Percentiles rank a stretch among this genome's conserved stretches.
phyloP scores from a whole-genome alignment of 345 rosid species.

The Moringa oleifera region DNA sequence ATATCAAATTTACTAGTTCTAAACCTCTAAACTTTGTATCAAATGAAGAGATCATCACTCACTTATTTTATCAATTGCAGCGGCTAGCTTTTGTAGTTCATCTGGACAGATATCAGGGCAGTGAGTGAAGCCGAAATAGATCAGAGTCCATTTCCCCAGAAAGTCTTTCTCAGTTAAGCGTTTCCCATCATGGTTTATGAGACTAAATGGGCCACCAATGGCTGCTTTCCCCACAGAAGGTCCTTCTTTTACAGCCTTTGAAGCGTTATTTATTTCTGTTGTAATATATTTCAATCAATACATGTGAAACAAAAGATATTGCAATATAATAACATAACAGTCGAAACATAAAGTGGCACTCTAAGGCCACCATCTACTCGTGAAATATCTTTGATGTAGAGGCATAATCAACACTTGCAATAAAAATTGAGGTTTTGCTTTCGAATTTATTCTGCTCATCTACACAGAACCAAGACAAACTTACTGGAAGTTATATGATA shows the following conservation, averaged over 20 bases:
- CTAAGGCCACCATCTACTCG: background rate
- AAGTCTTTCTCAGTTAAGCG: slow-evolving; percentile 74
- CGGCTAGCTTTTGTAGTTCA: slow-evolving; percentile 78
- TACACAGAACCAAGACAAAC: too few relatives aligned
- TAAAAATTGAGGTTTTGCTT: background rate
- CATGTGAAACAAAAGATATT: background rate
- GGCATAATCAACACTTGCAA: background rate
- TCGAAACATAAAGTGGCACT: background rate
- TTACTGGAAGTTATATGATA: background rate
- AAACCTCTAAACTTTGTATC: background rate
- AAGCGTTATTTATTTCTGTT: slow-evolving; percentile 65
- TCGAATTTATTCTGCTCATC: background rate
- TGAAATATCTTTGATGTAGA: background rate
- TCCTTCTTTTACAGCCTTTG: slow-evolving; percentile 81
- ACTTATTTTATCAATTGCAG: slow-evolving; percentile 89
- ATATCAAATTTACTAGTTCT: background rate
- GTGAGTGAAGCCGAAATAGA: slow-evolving; percentile 97
- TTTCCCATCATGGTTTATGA: slow-evolving; percentile 80
- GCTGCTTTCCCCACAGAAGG: slow-evolving; percentile 95
- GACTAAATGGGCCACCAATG: slow-evolving; percentile 91
- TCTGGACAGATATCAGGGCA: slow-evolving; percentile 99
- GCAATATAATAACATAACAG: background rate
- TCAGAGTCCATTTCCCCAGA: slow-evolving; percentile 76
- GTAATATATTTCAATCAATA: slow-evolving; percentile 7
- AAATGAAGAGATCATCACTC: slow-evolving; percentile 25